Evolutionary conservation across 768 basidiomycete species (phyloP).

Genomic region (Termitomyces sp.): DNA sequence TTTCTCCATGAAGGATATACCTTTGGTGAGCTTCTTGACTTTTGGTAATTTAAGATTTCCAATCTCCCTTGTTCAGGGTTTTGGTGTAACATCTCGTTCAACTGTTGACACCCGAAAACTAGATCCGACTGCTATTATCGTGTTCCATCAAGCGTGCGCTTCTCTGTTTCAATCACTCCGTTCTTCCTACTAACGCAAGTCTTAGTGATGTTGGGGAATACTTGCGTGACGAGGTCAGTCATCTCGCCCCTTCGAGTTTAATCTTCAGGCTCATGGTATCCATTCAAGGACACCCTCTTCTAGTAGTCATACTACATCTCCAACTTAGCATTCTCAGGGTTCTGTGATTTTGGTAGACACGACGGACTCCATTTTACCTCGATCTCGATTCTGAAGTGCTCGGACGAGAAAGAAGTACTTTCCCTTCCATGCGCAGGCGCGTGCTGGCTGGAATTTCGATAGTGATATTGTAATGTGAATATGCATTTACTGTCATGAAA

Average conservation of each 20-base stretch:
- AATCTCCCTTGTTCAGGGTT: constrained; percentile 58
- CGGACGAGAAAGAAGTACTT: constrained; percentile 24
- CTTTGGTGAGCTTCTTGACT: constrained; percentile 56
- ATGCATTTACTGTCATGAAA: background rate
- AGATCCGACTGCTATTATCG: constrained; percentile 95
- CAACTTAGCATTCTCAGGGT: background rate
- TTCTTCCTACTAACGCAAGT: background rate
- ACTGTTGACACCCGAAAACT: constrained; percentile 95
- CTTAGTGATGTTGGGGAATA: constrained; percentile 96
- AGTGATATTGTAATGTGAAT: background rate
- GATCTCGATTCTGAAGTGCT: constrained; percentile 40
- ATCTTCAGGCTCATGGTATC: constrained; percentile 7
- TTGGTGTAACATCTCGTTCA: constrained; percentile 94
- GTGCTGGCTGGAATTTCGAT: constrained; percentile 7
- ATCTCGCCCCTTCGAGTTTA: background rate
- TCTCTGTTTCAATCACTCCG: background rate
- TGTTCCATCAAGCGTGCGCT: constrained; percentile 94
- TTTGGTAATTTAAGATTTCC: background rate
- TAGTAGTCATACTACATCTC: constrained; percentile 23
- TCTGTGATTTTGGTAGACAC: constrained; percentile 8
- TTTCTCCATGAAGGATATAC: constrained; percentile 93
- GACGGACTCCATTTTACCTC: constrained; percentile 14
- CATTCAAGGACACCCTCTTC: constrained; percentile 70
- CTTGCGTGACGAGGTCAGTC: constrained; percentile 84
- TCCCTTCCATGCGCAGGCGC: constrained; percentile 12